phyloP scores from a whole-genome alignment of 2,329 filamentous ascomycete species.

The Daldinia sp. region DNA sequence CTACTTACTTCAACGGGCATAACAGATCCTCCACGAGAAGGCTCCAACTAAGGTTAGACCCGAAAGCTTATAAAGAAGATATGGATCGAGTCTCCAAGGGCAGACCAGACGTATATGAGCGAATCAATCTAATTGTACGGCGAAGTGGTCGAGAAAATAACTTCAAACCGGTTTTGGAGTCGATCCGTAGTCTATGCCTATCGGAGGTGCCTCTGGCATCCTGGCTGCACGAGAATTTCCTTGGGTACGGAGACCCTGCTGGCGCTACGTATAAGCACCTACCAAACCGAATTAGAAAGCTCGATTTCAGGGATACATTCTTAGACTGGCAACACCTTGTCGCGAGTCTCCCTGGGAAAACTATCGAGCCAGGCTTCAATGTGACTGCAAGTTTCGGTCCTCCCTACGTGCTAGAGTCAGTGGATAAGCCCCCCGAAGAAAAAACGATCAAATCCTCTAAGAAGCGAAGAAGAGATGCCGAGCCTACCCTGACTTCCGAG shows the following conservation, averaged over 20 bases:
- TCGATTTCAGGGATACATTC: slow-evolving; percentile 95
- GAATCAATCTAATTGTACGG: slow-evolving; percentile 85
- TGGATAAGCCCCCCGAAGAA: slow-evolving; percentile 61
- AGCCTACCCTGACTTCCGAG: slow-evolving; percentile 68
- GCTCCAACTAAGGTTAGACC: slow-evolving; percentile 83
- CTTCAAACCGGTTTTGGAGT: slow-evolving; percentile 92
- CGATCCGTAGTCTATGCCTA: slow-evolving; percentile 84
- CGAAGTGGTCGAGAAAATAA: slow-evolving; percentile 92
- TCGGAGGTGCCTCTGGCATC: slow-evolving; percentile 85
- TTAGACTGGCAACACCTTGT: slow-evolving; percentile 94
- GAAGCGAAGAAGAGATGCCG: slow-evolving; percentile 84
- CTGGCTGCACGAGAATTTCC: slow-evolving; percentile 95
- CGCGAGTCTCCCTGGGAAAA: slow-evolving; percentile 88
- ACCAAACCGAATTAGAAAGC: slow-evolving; percentile 75
- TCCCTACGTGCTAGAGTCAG: slow-evolving; percentile 83
- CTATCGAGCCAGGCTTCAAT: slow-evolving; percentile 78
- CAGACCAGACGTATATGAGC: slow-evolving; percentile 81
- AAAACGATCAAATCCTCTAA: slow-evolving; percentile 72
- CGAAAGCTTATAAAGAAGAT: slow-evolving; percentile 79
- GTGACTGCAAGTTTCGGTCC: slow-evolving; percentile 79
- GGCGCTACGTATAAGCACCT: slow-evolving; percentile 87
- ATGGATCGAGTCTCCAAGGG: slow-evolving; percentile 69
- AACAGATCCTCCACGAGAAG: slow-evolving; percentile 69
- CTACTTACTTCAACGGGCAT: slow-evolving; percentile 69
- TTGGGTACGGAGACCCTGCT: slow-evolving; percentile 95